Percentiles rank a stretch among this genome's conserved stretches.
These are phyloP conservation scores for Beauveria scarabaeidicola DNA, from an alignment of 2,329 filamentous ascomycete genomes.

Conservation along the genomic window DNA sequence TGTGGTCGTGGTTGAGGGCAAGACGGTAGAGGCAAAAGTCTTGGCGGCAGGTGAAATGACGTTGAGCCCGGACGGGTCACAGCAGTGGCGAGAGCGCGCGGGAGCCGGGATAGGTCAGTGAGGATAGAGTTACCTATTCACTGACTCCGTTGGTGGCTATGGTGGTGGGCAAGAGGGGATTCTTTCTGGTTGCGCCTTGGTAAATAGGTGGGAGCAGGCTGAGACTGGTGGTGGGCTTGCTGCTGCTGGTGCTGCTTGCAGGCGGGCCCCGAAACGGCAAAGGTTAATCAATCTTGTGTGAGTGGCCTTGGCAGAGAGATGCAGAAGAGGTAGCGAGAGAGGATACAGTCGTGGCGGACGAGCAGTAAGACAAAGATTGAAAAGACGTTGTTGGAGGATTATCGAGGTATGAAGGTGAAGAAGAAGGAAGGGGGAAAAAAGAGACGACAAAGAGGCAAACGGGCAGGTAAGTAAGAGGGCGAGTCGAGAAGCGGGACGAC, in stretches of 20 bases:
- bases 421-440: neutral
- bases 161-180: neutral
- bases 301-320: conserved; percentile 1
- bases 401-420: neutral
- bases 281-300: conserved; percentile 4
- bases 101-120: neutral
- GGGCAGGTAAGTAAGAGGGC: neutral
- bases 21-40: neutral
- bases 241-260: conserved; percentile 1
- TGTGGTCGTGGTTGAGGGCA: neutral
- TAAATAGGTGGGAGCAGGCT: neutral
- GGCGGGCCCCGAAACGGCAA: neutral
- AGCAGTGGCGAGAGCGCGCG: neutral
- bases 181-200: conserved; percentile 1
- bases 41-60: conserved; percentile 4
- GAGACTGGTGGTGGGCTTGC: neutral
- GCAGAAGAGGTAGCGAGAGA: neutral
- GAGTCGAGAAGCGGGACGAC: conserved; percentile 1
- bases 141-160: neutral
- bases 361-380: neutral
- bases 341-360: neutral
- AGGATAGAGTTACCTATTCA: neutral
- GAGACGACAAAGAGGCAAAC: neutral
- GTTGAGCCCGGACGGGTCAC: neutral
- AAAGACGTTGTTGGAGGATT: neutral